phyloP scores from a whole-genome alignment of 2,329 filamentous ascomycete species.

The Cladophialophora carrionii region DNA sequence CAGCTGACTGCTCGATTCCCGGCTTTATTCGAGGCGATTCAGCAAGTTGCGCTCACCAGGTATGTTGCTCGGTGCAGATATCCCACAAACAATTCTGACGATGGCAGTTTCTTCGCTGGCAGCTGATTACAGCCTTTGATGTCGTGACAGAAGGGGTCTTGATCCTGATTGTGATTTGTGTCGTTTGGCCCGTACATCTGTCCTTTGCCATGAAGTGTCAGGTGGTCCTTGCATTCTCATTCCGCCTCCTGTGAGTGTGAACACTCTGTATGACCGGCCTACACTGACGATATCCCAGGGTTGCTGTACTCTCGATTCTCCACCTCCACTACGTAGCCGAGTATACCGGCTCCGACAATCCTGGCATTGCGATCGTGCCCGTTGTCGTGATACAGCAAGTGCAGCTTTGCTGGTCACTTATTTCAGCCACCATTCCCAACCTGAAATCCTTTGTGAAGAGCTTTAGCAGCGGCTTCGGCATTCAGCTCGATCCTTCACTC shows the following conservation, averaged over 20 bases:
- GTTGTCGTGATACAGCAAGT: slow-evolving; percentile 45
- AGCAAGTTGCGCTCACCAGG: slow-evolving; percentile 29
- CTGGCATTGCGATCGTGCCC: slow-evolving; percentile 42
- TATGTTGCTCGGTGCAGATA: slow-evolving; percentile 7
- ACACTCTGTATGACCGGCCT: neutral
- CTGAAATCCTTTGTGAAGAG: slow-evolving; percentile 48
- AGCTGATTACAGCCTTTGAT: slow-evolving; percentile 47
- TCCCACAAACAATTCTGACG: neutral
- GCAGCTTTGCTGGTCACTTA: slow-evolving; percentile 48
- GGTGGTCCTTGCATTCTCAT: slow-evolving; percentile 46
- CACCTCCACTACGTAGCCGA: slow-evolving; percentile 44
- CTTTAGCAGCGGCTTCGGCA: slow-evolving; percentile 48
- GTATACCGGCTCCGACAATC: slow-evolving; percentile 39
- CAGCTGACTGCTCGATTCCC: slow-evolving; percentile 29
- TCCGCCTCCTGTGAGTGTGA: slow-evolving; percentile 43
- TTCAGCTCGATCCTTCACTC: slow-evolving; percentile 33
- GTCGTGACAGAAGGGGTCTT: slow-evolving; percentile 40
- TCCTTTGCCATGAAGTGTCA: slow-evolving; percentile 31
- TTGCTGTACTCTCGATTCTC: slow-evolving; percentile 43
- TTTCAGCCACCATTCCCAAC: slow-evolving; percentile 49
- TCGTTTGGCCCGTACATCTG: slow-evolving; percentile 40
- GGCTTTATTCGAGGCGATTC: slow-evolving; percentile 22
- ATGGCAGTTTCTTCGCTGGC: slow-evolving; percentile 42
- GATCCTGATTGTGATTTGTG: slow-evolving; percentile 36
- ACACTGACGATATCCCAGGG: slow-evolving; percentile 33